Percentiles rank a stretch among this genome's conserved stretches.
Conservation (phyloP, 2,329 filamentous ascomycete species). For the Trichoderma koningii region DNA sequence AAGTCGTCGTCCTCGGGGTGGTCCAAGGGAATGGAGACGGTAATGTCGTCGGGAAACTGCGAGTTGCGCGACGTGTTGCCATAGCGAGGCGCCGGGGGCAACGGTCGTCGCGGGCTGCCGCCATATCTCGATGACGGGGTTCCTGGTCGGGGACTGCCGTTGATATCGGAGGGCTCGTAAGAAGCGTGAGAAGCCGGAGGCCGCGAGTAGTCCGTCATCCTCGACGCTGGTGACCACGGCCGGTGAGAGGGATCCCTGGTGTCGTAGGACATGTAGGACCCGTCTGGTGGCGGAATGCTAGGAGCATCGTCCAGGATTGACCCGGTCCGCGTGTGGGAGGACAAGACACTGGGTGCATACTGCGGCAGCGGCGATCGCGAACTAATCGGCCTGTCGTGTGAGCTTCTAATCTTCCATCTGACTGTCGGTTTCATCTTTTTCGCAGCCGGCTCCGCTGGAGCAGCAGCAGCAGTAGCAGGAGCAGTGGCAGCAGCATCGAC, state of each 20-base stretch:
- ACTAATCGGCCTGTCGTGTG: slow-evolving; percentile 48
- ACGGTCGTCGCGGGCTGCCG: slow-evolving; percentile 79
- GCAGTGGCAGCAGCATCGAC: background rate
- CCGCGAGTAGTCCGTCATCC: slow-evolving; percentile 63
- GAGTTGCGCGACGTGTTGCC: slow-evolving; percentile 55
- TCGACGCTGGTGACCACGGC: slow-evolving; percentile 59
- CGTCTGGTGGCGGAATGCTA: slow-evolving; percentile 63
- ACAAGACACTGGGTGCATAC: slow-evolving; percentile 58
- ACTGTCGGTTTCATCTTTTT: slow-evolving; percentile 21
- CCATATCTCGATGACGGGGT: slow-evolving; percentile 89
- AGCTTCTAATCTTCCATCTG: slow-evolving; percentile 41
- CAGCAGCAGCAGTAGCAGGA: background rate
- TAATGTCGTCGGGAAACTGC: slow-evolving; percentile 65
- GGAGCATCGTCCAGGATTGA: slow-evolving; percentile 60
- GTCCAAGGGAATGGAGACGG: slow-evolving; percentile 71
- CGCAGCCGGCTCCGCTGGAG: background rate
- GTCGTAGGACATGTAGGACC: slow-evolving; percentile 62
- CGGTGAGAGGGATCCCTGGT: slow-evolving; percentile 52
- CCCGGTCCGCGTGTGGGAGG: slow-evolving; percentile 46
- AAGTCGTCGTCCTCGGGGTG: slow-evolving; percentile 63
- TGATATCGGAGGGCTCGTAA: slow-evolving; percentile 86
- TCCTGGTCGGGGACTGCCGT: slow-evolving; percentile 86
- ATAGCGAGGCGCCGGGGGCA: slow-evolving; percentile 88
- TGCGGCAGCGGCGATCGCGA: slow-evolving; percentile 43
- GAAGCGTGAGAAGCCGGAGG: slow-evolving; percentile 69